phyloP scores from a whole-genome alignment of 495 filamentous ascomycete species.

The Lasiosphaeria miniovina region DNA sequence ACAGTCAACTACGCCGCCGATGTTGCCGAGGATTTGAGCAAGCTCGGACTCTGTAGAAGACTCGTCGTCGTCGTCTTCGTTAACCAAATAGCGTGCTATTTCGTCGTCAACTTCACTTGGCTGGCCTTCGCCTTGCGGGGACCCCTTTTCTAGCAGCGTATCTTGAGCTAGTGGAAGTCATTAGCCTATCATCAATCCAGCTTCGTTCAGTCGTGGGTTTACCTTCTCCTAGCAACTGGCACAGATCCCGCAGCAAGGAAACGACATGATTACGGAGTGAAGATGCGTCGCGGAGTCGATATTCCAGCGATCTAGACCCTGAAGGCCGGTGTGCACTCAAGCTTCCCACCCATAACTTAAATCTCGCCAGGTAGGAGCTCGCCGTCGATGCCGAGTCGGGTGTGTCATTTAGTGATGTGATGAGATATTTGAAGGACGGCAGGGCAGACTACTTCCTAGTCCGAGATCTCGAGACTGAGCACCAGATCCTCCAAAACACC shows the following conservation, averaged over 20 bases:
- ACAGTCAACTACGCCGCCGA: slow-evolving; percentile 26
- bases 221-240: slow-evolving; percentile 13
- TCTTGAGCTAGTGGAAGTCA: not conserved
- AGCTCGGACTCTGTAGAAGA: slow-evolving; percentile 9
- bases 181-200: not conserved
- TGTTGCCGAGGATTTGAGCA: slow-evolving; percentile 3
- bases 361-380: slow-evolving; percentile 9
- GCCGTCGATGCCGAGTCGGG: not conserved
- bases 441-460: slow-evolving; percentile 6
- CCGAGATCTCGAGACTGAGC: slow-evolving; percentile 12
- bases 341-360: slow-evolving; percentile 9
- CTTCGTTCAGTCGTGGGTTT: not conserved
- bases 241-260: slow-evolving; percentile 7
- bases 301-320: slow-evolving; percentile 8
- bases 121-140: not conserved
- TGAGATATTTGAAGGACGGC: not conserved
- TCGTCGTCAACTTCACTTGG: not conserved
- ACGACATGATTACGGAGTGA: slow-evolving; percentile 16
- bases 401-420: not conserved
- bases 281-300: slow-evolving; percentile 15
- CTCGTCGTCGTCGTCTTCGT: not conserved
- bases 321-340: slow-evolving; percentile 14
- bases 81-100: not conserved
- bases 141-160: not conserved
- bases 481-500: slow-evolving; percentile 11